Base-by-base conservation (phyloP, 495 filamentous ascomycete genomes). In the Collariella sp. region DNA sequence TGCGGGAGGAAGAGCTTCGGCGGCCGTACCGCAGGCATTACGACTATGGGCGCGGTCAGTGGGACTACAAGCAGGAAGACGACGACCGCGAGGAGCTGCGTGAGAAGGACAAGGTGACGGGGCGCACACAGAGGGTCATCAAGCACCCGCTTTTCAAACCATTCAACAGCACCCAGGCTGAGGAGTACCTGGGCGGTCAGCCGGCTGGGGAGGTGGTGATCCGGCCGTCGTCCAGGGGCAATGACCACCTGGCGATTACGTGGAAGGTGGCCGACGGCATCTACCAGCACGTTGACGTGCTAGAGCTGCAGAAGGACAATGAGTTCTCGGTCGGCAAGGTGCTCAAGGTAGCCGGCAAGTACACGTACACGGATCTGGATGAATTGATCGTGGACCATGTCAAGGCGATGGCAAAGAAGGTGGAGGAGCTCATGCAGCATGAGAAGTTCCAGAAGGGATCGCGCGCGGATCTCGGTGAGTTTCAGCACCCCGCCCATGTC, bases 231-330 rank as follows among this genome's bases (percentile, higher is more conserved):
- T 95, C 89, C 20, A 93, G 90, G 58, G 93, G 93, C 12, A 83
- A 85, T 34, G 94, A 98, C 68, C 93, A 98, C 70, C 79, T 98
- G 45, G 89, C 91, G 3, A 80, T 98, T 38, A 98, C 93, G 1
- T 98, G 93, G 93, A 98, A 97, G 71, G 89, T 98, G n/a, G 81
- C 87, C 0, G 88, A 97, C 59, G 85, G 86, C 52, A 81, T 96
- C 34, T 97, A 88, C 62, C 91, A 98, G 72, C 93, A 98, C 63
- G 88, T 98, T 52, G 94, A 98, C 67, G 94, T 98, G 33, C 79
- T 98, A 18, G 93, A 98, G 69, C 70, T 98, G 51, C 88, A 94
- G 70, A 98, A 98, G 71, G 89, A 91, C 58, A 96, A 87, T 47
- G 91, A 96, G 68, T 95, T 96, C 67, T 89, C 88, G 4, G 85